Percentiles rank a stretch among this genome's conserved stretches.
phyloP scores from a whole-genome alignment of 768 basidiomycete species.

The Boletus rubropictus region DNA sequence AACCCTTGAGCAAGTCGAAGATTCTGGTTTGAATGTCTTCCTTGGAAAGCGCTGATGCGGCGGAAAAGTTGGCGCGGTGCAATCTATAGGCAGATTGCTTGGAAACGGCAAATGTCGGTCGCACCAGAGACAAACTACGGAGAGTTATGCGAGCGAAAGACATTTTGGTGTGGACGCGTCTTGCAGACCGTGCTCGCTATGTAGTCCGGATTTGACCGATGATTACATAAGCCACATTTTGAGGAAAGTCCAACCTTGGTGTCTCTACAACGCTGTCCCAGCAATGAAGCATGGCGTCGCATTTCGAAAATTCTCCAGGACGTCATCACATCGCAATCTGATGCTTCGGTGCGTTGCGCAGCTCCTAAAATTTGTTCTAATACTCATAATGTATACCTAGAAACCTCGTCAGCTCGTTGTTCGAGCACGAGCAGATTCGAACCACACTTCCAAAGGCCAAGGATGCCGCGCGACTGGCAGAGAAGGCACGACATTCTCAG shows the following conservation, averaged over 20 bases:
- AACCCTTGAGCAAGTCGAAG: conserved; percentile 28
- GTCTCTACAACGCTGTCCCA: neutral
- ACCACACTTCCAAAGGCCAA: conserved; percentile 95
- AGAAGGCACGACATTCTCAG: conserved; percentile 55
- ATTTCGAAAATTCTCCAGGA: conserved; percentile 87
- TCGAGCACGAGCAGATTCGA: conserved; percentile 93
- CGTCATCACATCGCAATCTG: conserved; percentile 85
- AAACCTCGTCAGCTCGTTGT: conserved; percentile 88
- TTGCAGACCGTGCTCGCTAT: neutral
- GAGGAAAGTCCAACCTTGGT: neutral
- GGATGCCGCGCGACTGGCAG: conserved; percentile 85
- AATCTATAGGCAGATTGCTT: conserved; percentile 27
- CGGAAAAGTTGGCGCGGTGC: conserved; percentile 30
- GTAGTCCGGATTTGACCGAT: conserved; percentile 27
- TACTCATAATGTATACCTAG: conserved; percentile 35
- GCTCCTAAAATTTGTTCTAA: neutral
- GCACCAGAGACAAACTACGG: conserved; percentile 24
- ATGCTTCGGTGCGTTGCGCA: conserved; percentile 70
- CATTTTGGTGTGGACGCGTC: conserved; percentile 28
- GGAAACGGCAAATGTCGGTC: conserved; percentile 27
- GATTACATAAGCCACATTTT: neutral
- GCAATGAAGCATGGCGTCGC: conserved; percentile 92
- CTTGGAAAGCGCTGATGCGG: conserved; percentile 20
- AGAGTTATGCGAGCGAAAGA: conserved; percentile 32
- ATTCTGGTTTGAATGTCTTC: conserved; percentile 22